A percentile compares a stretch with the other conserved stretches of the same genome.
Evolutionary conservation across 768 basidiomycete genomes (phyloP).

Genomic region (Chalciporus piperatus): DNA sequence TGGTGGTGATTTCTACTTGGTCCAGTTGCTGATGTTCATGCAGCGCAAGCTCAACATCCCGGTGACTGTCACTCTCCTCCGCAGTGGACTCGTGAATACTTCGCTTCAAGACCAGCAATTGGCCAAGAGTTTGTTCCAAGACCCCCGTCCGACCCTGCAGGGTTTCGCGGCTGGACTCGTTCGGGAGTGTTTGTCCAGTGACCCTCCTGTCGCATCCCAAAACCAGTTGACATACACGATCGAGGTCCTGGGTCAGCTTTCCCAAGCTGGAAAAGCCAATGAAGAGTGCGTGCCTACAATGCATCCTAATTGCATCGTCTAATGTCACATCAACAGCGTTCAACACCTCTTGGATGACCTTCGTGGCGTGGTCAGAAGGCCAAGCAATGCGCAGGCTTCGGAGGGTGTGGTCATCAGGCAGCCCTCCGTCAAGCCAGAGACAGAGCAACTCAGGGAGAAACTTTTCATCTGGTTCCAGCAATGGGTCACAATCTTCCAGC

Average conservation of each 20-base stretch:
- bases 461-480: slow-evolving; percentile 83
- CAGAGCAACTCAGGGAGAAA: slow-evolving; percentile 72
- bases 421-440: slow-evolving; percentile 62
- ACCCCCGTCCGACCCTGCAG: slow-evolving; percentile 73
- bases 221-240: slow-evolving; percentile 77
- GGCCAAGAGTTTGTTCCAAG: slow-evolving; percentile 77
- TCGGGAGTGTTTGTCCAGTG: slow-evolving; percentile 79
- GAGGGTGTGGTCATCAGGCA: slow-evolving; percentile 41
- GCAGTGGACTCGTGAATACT: slow-evolving; percentile 76
- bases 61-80: slow-evolving; percentile 85
- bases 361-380: slow-evolving; percentile 56
- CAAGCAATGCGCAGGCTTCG: slow-evolving; percentile 36
- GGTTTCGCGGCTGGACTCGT: slow-evolving; percentile 82
- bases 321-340: slow-evolving; percentile 43
- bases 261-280: slow-evolving; percentile 72
- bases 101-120: slow-evolving; percentile 85
- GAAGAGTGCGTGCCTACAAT: slow-evolving; percentile 65
- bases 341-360: slow-evolving; percentile 79
- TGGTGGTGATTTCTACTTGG: not conserved
- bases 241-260: slow-evolving; percentile 75
- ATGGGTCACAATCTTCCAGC: slow-evolving; percentile 94
- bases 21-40: slow-evolving; percentile 7
- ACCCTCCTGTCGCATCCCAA: slow-evolving; percentile 78
- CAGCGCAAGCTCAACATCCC: slow-evolving; percentile 96
- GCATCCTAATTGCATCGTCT: not conserved